Base-by-base conservation (phyloP, 352 stramenopile species). In the Phytophthora sojae region DNA sequence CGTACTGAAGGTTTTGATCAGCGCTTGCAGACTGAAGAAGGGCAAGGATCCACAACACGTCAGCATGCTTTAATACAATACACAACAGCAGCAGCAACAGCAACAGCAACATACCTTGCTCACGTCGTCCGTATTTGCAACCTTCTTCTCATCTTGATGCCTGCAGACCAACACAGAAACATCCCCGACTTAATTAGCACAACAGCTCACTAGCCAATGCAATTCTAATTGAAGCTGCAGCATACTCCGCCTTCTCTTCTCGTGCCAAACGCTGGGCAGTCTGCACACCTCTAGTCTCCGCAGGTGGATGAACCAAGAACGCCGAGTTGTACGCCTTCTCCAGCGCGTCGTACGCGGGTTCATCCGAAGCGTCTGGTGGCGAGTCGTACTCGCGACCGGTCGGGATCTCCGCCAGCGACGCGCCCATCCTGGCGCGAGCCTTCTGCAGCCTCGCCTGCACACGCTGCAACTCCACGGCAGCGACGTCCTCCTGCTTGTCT, bases 291-390 rank as follows among this genome's bases (percentile, higher is more conserved):
- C 30, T 44, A 11, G 53, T 42, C 26, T 76, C 59, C 4, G 37
- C 66, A 15, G 59, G 44, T 0, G 62, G 35, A 55, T 61, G 75
- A 45, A 79, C 77, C 17, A 61, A 35, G 58, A 91, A 90, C 9
- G 82, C 80, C 14, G 75, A 57, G 61, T 86, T 84, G 59, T 89
- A 89, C 21, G 77, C 76, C 59, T 90, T 93, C 58, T 91, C 80
- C 44, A 91, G 54, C n/a, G 76, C 77, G 51, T 89, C 79, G 51
- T 91, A 86, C 23, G 64, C 68, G 1, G 58, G 29, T 56, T 85
- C 78, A 17, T 82, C 66, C 44, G 59, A 61, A 23, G 32, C 32
- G 39, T 86, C 77, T 1, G 81, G 82, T 1, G 57, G 57, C 21
- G 71, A 59, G 64, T 95, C 87, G 53, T 90, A 95, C 54, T 82